Conservation (phyloP, 2,329 filamentous ascomycete genomes). For the Alternaria atra region DNA sequence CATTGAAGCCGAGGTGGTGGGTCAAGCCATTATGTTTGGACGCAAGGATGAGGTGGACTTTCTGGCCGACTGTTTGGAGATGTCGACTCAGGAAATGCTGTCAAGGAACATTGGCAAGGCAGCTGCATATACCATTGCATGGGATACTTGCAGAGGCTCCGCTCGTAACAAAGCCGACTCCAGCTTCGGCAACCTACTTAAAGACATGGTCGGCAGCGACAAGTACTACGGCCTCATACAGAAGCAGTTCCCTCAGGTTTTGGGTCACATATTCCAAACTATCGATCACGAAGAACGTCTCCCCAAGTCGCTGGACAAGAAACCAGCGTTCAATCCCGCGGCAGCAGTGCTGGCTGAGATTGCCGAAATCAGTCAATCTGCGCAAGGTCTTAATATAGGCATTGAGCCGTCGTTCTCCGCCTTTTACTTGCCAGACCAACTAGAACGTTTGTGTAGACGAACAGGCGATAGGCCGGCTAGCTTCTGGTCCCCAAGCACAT, state of each 20-base stretch:
- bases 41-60: constrained; percentile 70
- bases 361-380: constrained; percentile 71
- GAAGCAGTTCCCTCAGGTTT: constrained; percentile 76
- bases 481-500: constrained; percentile 79
- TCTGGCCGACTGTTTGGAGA: constrained; percentile 62
- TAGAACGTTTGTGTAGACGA: constrained; percentile 79
- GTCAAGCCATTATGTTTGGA: constrained; percentile 82
- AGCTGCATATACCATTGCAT: constrained; percentile 83
- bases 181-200: constrained; percentile 72
- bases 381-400: constrained; percentile 72
- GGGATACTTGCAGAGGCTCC: constrained; percentile 67
- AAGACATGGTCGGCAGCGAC: constrained; percentile 73
- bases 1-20: constrained; percentile 79
- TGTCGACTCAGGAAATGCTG: constrained; percentile 50
- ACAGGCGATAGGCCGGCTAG: constrained; percentile 67
- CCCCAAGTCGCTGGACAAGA: constrained; percentile 63
- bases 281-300: constrained; percentile 57
- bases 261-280: constrained; percentile 77
- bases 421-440: constrained; percentile 76
- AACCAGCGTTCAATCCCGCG: constrained; percentile 66
- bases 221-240: constrained; percentile 70
- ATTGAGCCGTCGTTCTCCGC: constrained; percentile 89
- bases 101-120: constrained; percentile 76
- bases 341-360: constrained; percentile 74
- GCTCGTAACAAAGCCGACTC: constrained; percentile 53